These are phyloP conservation scores for Chytriomyces sp. DNA, from an alignment of 192 early-diverging fungal genomes.

Conservation along the genomic window DNA sequence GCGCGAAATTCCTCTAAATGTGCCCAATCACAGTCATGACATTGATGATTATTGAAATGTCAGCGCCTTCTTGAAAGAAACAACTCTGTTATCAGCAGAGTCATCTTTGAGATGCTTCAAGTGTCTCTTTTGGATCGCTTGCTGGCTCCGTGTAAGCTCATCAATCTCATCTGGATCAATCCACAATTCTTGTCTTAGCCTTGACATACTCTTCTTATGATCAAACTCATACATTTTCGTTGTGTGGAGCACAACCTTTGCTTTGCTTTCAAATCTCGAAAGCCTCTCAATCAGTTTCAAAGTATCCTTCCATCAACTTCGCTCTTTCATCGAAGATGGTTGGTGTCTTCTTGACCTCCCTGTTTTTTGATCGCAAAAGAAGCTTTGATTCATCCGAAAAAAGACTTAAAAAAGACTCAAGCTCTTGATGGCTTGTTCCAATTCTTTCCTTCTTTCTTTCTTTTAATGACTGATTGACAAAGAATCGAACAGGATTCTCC, in stretches of 20 bases:
- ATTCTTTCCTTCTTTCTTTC: too few relatives aligned
- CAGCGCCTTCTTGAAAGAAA: too few relatives aligned
- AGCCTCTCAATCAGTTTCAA: too few relatives aligned
- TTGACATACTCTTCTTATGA: background rate
- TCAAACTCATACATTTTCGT: background rate
- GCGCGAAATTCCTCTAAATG: background rate
- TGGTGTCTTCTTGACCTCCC: background rate
- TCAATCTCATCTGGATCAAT: conserved; percentile 2
- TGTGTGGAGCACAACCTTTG: background rate
- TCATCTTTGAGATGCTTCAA: background rate
- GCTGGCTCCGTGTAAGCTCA: background rate
- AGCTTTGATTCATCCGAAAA: background rate
- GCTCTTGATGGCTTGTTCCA: too few relatives aligned
- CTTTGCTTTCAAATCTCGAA: conserved; percentile 2
- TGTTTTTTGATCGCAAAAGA: background rate
- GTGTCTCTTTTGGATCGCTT: too few relatives aligned
- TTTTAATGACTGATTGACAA: too few relatives aligned
- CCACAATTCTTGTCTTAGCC: too few relatives aligned
- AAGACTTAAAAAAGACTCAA: too few relatives aligned
- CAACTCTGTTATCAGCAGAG: background rate
- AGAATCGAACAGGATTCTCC: too few relatives aligned
- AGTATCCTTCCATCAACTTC: background rate
- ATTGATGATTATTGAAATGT: background rate
- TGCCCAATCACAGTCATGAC: background rate
- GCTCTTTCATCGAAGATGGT: background rate